Percentiles rank a stretch among this genome's conserved stretches.
Evolutionary conservation across 148 eudicot species (phyloP).

Genomic region (Polygonum maritimum): DNA sequence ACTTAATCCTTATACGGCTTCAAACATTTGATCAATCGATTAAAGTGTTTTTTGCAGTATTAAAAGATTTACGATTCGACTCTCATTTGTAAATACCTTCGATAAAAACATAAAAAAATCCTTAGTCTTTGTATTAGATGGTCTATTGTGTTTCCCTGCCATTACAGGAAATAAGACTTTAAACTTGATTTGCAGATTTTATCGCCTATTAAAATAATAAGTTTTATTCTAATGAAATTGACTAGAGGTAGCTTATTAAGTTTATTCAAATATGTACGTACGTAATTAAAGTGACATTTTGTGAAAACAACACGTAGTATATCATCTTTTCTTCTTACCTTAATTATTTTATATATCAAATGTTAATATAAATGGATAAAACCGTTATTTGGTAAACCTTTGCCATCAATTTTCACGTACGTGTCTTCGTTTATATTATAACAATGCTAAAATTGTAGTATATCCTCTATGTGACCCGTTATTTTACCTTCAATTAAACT

Average conservation of each 20-base stretch:
- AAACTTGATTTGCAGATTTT: no score
- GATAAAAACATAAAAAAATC: no score
- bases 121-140: no score
- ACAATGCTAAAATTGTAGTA: not conserved
- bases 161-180: no score
- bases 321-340: not conserved
- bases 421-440: not conserved
- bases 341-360: not conserved
- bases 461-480: not conserved
- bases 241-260: not conserved
- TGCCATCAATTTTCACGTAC: not conserved
- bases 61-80: no score
- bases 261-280: not conserved
- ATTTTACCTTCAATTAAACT: not conserved
- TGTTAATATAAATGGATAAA: not conserved
- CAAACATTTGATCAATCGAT: no score
- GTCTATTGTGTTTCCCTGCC: no score
- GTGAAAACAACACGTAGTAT: not conserved
- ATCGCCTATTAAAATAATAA: no score
- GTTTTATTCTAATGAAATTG: not conserved
- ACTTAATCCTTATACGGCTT: no score
- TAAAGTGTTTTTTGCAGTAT: no score
- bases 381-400: not conserved
- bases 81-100: no score
- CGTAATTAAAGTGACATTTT: not conserved